Base-by-base conservation (phyloP, 495 filamentous ascomycete genomes). In the Podospora anserina region DNA sequence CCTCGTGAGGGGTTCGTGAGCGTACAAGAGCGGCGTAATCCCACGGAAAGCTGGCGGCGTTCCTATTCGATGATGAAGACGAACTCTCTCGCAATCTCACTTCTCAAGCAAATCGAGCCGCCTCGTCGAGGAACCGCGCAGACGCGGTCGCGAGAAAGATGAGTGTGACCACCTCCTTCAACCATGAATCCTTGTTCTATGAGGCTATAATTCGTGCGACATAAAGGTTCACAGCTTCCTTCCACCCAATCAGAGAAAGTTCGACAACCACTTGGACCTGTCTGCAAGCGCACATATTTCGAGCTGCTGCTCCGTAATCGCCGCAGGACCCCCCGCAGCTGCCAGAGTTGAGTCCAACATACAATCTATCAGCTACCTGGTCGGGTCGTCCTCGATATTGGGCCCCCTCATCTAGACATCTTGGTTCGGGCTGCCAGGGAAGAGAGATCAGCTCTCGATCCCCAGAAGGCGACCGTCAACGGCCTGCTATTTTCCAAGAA, bases 131-230 rank as follows among this genome's bases (percentile, higher is more conserved):
- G 39, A 49, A 49, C 39, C 39, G 39, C 39, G 39, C 39, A 49
- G 39, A 49, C 39, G 39, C 39, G 39, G 39, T 2, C 39, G 39
- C 39, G 39, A 49, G 15, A 13, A 11, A 49, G 39, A 49, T 11
- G 69, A 67, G 63, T 59, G 66, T n/a, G 66, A 58, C 66, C 69
- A 32, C 67, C 69, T 60, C 69, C 68, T 66, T 59, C 70, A 66
- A 64, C 58, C 23, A 9, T 13, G 7, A 7, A 76, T 71, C 74
- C 74, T 65, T 76, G 72, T 49, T 44, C 49, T 23, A 66, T 58
- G 67, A 70, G 57, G 69, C 69, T 73, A 74, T 76, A 76, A 34
- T 59, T 69, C 57, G 72, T 65, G 66, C 61, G 57, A 66, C 66
- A 61, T n/a, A n/a, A 28, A 63, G 55, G 60, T 70, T 71, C 67